Evolutionary conservation across 192 early-diverging fungal species (phyloP).

Genomic region (Backusella mclennaniae): DNA sequence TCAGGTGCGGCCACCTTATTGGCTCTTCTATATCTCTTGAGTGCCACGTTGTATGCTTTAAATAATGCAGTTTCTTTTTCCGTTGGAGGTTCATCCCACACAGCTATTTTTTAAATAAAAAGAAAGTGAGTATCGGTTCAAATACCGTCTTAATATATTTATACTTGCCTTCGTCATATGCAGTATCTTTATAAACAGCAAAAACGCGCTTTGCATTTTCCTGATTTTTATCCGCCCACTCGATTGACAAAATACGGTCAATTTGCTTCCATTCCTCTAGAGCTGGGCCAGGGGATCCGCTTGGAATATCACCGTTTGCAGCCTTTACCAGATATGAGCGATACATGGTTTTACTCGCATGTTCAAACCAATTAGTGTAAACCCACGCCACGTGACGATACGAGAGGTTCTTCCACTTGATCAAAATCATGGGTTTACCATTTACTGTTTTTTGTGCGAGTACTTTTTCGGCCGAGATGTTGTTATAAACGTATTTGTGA

Average conservation of each 20-base stretch:
- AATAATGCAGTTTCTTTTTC: slow-evolving; percentile 28
- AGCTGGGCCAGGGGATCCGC: slow-evolving; percentile 25
- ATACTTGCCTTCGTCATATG: slow-evolving; percentile 50
- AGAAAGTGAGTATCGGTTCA: background rate
- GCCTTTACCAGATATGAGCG: slow-evolving; percentile 32
- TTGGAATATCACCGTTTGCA: slow-evolving; percentile 5
- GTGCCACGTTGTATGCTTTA: slow-evolving; percentile 36
- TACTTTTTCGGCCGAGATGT: background rate
- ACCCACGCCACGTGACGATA: slow-evolving; percentile 55
- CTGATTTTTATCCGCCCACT: slow-evolving; percentile 25
- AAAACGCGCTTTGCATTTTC: slow-evolving; percentile 50
- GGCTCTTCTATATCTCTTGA: slow-evolving; percentile 37
- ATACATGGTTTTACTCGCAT: slow-evolving; percentile 25
- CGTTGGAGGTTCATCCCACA: slow-evolving; percentile 38
- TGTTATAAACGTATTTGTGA: background rate
- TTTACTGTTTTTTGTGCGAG: background rate
- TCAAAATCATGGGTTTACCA: slow-evolving; percentile 20
- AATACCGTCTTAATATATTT: background rate
- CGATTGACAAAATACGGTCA: slow-evolving; percentile 39
- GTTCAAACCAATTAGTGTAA: slow-evolving; percentile 41
- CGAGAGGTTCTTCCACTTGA: slow-evolving; percentile 48
- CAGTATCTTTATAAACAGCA: slow-evolving; percentile 64
- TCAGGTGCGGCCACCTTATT: slow-evolving; percentile 36
- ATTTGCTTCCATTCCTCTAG: slow-evolving; percentile 39
- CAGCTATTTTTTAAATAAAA: slow-evolving; percentile 25